Percentiles rank a stretch among this genome's conserved stretches.
Conservation (phyloP, 805 yeast species). For the Cyberlindnera petersonii region DNA sequence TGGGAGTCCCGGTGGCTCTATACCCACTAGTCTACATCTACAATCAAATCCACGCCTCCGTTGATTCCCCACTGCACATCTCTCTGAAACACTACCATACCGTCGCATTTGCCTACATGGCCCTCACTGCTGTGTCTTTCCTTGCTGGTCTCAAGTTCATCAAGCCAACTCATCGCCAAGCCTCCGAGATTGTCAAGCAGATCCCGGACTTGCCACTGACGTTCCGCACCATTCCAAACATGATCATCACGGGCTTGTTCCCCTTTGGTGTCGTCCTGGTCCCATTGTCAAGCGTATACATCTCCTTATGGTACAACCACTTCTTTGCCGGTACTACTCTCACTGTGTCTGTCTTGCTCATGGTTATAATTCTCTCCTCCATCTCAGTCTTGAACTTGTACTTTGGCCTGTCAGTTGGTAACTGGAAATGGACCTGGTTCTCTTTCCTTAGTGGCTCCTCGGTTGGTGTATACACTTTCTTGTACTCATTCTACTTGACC, state of each 20-base stretch:
- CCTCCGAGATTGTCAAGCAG: slow-evolving; percentile 22
- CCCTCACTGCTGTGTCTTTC: slow-evolving; percentile 14
- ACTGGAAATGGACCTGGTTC: slow-evolving; percentile 32
- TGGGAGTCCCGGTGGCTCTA: slow-evolving; percentile 21
- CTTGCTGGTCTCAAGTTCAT: slow-evolving; percentile 13
- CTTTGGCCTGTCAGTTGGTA: slow-evolving; percentile 25
- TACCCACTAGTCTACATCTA: slow-evolving; percentile 8
- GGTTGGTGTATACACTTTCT: slow-evolving; percentile 26
- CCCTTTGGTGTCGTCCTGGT: slow-evolving; percentile 28
- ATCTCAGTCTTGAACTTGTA: slow-evolving; percentile 24
- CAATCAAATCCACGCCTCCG: slow-evolving; percentile 23
- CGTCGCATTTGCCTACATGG: slow-evolving; percentile 11
- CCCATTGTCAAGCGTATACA: slow-evolving; percentile 27
- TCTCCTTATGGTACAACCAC: slow-evolving; percentile 28
- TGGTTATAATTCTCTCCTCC: slow-evolving; percentile 15
- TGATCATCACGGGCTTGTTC: slow-evolving; percentile 28
- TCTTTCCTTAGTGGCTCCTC: slow-evolving; percentile 25
- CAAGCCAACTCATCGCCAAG: slow-evolving; percentile 7
- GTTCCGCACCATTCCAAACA: slow-evolving; percentile 24
- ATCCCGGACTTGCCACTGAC: slow-evolving; percentile 27
- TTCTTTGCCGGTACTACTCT: slow-evolving; percentile 21
- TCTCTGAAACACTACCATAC: slow-evolving; percentile 1
- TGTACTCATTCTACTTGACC: slow-evolving; percentile 26
- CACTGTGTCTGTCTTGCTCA: slow-evolving; percentile 17
- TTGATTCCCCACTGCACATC: slow-evolving; percentile 25